These are phyloP conservation scores for Apiotrichum akiyoshidainum DNA, from an alignment of 1,284 basidiomycete species.

Conservation along the genomic window DNA sequence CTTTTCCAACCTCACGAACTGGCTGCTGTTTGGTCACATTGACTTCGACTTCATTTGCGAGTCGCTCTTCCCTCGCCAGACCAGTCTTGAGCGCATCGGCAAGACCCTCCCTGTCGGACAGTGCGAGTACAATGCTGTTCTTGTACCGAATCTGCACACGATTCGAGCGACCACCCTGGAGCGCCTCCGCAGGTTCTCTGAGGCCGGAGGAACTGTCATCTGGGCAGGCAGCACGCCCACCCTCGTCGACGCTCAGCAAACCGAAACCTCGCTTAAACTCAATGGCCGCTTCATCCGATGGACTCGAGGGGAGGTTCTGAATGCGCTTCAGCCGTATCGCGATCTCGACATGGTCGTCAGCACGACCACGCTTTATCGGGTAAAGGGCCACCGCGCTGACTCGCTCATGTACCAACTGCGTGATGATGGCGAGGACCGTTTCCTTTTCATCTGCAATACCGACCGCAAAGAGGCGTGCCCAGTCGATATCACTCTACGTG, in stretches of 20 bases:
- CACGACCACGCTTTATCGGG: slow-evolving; percentile 21
- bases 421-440: slow-evolving; percentile 26
- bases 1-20: slow-evolving; percentile 28
- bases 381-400: slow-evolving; percentile 23
- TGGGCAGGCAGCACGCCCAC: slow-evolving; percentile 24
- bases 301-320: slow-evolving; percentile 19
- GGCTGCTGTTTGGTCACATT: slow-evolving; percentile 28
- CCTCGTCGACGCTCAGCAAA: slow-evolving; percentile 22
- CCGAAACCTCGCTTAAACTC: not conserved
- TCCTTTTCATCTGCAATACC: slow-evolving; percentile 32
- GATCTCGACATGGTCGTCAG: slow-evolving; percentile 27
- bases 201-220: slow-evolving; percentile 27
- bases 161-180: slow-evolving; percentile 31
- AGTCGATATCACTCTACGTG: slow-evolving; percentile 16
- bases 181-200: slow-evolving; percentile 22
- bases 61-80: slow-evolving; percentile 28
- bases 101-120: slow-evolving; percentile 24
- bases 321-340: slow-evolving; percentile 16
- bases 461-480: slow-evolving; percentile 27
- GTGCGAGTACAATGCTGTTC: slow-evolving; percentile 29
- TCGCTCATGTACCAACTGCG: slow-evolving; percentile 33
- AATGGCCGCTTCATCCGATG: slow-evolving; percentile 3
- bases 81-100: slow-evolving; percentile 17
- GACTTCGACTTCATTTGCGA: slow-evolving; percentile 41
- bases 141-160: slow-evolving; percentile 29